A percentile compares a stretch with the other conserved stretches of the same genome.
Conservation (phyloP, 169 alveolate genomes). For the Fabrea salina region DNA sequence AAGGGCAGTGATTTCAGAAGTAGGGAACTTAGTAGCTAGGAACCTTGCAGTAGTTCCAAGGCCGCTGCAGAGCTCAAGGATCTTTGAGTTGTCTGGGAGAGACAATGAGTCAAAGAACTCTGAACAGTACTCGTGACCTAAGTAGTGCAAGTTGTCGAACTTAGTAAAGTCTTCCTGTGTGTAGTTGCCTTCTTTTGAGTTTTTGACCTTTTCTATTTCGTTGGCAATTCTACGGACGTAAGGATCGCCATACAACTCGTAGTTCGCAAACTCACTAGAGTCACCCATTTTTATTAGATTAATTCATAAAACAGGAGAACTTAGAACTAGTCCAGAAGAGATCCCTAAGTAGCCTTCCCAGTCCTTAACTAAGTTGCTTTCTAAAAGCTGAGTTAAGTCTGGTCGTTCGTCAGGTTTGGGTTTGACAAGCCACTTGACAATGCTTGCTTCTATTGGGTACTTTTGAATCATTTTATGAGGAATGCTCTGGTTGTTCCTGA, state of each 20-base stretch:
- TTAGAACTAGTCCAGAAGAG: no score
- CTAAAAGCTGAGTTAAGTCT: no score
- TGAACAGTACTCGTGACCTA: background rate
- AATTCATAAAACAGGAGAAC: no score
- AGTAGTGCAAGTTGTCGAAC: constrained; percentile 16
- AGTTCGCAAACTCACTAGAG: background rate
- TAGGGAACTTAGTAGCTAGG: background rate
- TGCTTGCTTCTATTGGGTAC: no score
- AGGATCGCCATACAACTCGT: constrained; percentile 23
- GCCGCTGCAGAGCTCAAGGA: background rate
- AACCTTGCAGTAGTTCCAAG: background rate
- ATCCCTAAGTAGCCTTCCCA: no score
- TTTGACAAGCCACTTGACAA: no score
- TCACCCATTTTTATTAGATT: constrained; percentile 11
- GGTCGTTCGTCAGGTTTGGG: no score
- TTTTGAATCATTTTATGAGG: no score
- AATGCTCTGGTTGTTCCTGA: no score
- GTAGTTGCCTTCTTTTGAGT: background rate
- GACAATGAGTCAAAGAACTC: background rate
- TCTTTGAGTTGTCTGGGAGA: background rate
- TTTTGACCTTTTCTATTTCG: background rate
- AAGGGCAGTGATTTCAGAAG: background rate
- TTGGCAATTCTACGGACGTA: background rate
- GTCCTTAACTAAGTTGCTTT: no score
- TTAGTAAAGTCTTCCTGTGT: background rate